Evolutionary conservation across 2,329 filamentous ascomycete genomes (phyloP), one percentile per base, ranked within the genome.

Genomic region (Nemania sp.): DNA sequence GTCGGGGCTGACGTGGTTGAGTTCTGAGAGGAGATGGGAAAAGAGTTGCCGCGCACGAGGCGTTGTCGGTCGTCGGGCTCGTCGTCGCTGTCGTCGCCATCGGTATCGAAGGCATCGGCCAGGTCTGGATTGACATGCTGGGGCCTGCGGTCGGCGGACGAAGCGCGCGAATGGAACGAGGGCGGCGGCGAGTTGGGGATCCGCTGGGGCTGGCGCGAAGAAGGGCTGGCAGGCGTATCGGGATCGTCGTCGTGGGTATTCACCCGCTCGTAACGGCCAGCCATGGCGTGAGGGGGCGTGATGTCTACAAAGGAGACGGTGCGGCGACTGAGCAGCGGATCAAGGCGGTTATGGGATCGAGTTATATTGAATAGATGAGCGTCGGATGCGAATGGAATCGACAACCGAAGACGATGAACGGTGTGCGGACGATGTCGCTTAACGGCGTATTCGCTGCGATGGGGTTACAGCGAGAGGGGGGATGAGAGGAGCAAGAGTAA

Each of bases 51-150:
- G 68, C 90, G 87, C 80, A 97, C 93, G 70, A 98, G 78, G 67
- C 93, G 87, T 77, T 95, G 91, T 68, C 92, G 85, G 75, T 97
- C 92, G 74, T 96, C 91, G 59, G 84, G 81, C 60, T 90, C 88
- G 69, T 91, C 83, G 57, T 90, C 90, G 72, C 88, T 83, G 37
- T 69, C 89, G 63, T 89, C 91, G 64, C 88, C 90, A 67, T 90
- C 90, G 71, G 90, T 87, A 73, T 92, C 94, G 75, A 99, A 99
- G 0, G 95, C 92, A 73, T 98, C 94, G 68, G 91, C 91, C 13
- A 99, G 84, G n/a, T 91, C 89, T 63, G 90, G 83, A 70, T 97
- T 88, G 62, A 92, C 89, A 9, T 67, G 63, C 71, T 74, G 56
- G 70, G 72, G 53, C 75, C 77, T 57, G 75, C 76, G 50, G 69